These are phyloP conservation scores for Phytophthora ohioensis DNA, from an alignment of 352 stramenopile species.

Conservation along the genomic window DNA sequence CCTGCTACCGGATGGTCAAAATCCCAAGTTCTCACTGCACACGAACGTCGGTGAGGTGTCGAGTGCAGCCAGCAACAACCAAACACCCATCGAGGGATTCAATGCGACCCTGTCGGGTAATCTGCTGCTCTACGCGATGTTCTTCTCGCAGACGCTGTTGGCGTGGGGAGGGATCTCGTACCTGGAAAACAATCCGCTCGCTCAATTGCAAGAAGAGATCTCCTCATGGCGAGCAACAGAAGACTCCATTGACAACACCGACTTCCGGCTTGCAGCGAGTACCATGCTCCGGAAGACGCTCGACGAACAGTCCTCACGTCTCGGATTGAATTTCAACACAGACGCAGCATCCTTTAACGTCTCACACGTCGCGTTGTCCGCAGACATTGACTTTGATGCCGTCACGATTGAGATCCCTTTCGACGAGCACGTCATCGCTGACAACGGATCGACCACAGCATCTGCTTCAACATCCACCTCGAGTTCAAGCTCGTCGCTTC, in stretches of 20 bases:
- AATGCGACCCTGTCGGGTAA: constrained; percentile 38
- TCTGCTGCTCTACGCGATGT: constrained; percentile 48
- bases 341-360: constrained; percentile 38
- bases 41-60: constrained; percentile 19
- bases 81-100: constrained; percentile 3
- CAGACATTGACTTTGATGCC: constrained; percentile 45
- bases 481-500: constrained; percentile 6
- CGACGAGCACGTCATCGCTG: constrained; percentile 24
- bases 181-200: constrained; percentile 32
- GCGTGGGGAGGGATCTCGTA: constrained; percentile 42
- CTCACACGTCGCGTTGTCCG: constrained; percentile 38
- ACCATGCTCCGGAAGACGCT: constrained; percentile 29
- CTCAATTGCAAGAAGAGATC: constrained; percentile 30
- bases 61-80: neutral
- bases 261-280: constrained; percentile 27
- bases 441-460: constrained; percentile 17
- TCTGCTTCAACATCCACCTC: constrained; percentile 17
- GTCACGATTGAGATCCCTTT: constrained; percentile 56
- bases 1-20: constrained; percentile 34
- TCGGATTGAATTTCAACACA: constrained; percentile 28
- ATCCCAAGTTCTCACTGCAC: constrained; percentile 22
- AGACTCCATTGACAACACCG: constrained; percentile 1
- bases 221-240: constrained; percentile 19
- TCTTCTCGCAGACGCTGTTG: constrained; percentile 43
- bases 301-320: constrained; percentile 30